phyloP scores from a whole-genome alignment of 768 basidiomycete species.

The Phlegmacium glaucopus region DNA sequence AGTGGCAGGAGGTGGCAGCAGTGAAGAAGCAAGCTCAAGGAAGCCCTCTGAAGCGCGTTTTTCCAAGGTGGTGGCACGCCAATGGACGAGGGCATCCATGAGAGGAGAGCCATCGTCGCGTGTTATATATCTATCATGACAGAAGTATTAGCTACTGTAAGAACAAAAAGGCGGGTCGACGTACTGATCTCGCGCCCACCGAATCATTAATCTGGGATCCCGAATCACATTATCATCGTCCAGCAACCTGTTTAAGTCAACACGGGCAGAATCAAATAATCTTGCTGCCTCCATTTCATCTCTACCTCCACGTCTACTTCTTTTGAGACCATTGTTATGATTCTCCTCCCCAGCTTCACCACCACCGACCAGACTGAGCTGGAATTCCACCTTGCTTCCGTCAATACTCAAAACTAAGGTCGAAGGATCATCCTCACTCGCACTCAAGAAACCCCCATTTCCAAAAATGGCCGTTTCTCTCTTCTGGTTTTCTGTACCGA shows the following conservation, averaged over 20 bases:
- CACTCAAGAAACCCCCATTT: conserved; percentile 52
- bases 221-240: conserved; percentile 58
- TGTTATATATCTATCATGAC: conserved; percentile 67
- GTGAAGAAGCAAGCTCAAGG: conserved; percentile 13
- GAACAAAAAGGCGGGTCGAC: conserved; percentile 15
- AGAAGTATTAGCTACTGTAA: background rate
- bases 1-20: background rate
- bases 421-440: conserved; percentile 57
- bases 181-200: conserved; percentile 67
- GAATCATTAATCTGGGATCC: conserved; percentile 66
- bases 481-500: conserved; percentile 11
- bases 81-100: conserved; percentile 68
- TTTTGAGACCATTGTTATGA: background rate
- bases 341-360: conserved; percentile 22
- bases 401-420: conserved; percentile 65
- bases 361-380: conserved; percentile 60
- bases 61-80: conserved; percentile 40
- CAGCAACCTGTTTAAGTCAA: conserved; percentile 66
- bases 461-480: conserved; percentile 32
- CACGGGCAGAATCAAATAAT: conserved; percentile 55
- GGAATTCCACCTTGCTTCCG: conserved; percentile 58
- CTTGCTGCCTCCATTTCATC: conserved; percentile 54
- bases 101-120: conserved; percentile 71
- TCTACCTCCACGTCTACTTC: conserved; percentile 14
- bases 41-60: conserved; percentile 14